phyloP scores from a whole-genome alignment of 768 basidiomycete species.

The Leucocoprinus birnbaumii region DNA sequence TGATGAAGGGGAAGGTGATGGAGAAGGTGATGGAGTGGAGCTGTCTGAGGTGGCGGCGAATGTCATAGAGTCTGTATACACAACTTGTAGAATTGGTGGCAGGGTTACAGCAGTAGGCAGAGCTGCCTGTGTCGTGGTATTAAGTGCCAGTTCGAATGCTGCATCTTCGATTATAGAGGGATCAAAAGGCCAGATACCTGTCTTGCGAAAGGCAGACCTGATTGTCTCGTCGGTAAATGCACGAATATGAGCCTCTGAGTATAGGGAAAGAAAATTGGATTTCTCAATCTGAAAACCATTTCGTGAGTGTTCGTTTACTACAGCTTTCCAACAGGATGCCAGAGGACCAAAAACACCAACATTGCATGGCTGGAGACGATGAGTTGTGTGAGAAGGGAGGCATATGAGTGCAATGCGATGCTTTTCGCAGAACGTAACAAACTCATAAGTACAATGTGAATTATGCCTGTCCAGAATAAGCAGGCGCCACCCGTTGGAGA shows the following conservation, averaged over 20 bases:
- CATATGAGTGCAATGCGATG: conserved; percentile 29
- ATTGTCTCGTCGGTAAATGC: background rate
- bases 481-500: conserved; percentile 19
- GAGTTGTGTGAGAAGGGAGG: conserved; percentile 34
- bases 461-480: conserved; percentile 38
- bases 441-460: conserved; percentile 27
- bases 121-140: background rate
- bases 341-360: conserved; percentile 35
- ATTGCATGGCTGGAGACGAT: conserved; percentile 32
- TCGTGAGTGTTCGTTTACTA: background rate
- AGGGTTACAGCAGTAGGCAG: too few species aligned
- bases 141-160: background rate
- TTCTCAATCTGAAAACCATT: background rate
- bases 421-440: conserved; percentile 21
- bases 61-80: too few species aligned
- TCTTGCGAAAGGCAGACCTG: background rate
- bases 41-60: background rate
- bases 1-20: too few species aligned
- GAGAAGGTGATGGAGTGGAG: too few species aligned
- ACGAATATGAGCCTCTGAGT: background rate
- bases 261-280: background rate
- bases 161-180: background rate
- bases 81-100: too few species aligned
- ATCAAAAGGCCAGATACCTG: background rate
- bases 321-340: background rate